Evolutionary conservation across 2,329 filamentous ascomycete species (phyloP), one percentile per base, ranked within the genome.

Genomic region (Colletotrichum chlorophyti): DNA sequence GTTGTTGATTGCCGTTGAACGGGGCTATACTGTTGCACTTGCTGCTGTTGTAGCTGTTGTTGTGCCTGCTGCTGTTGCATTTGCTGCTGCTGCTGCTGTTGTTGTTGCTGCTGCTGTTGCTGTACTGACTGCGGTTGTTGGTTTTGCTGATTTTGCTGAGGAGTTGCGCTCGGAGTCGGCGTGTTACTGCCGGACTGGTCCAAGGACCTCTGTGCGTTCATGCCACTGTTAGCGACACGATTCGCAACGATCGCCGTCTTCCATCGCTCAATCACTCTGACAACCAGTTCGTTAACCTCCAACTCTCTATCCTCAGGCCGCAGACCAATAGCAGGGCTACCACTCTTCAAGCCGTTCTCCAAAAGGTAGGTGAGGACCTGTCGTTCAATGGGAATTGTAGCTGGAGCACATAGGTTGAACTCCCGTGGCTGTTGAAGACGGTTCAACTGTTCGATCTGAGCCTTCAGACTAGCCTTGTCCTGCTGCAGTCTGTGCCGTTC

Each of bases 211-310:
- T 88, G 85, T 3, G 77, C 74, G 45, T 72, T 71, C 72, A 86
- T 77, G 15, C 83, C 81, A 14, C 62, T 63, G n/a, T 66, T 65
- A 3, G 72, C 69, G 5, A 72, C 73, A 35, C 83, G 76, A 3
- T 79, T 74, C 6, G 82, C 79, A n/a, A 78, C 73, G 11, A 88
- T 81, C 14, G 88, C 83, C 5, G 73, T 76, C 70, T 86, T 88
- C 86, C 86, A 89, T 26, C 84, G 77, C 38, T 83, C 80, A 55
- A 89, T 86, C 2, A 80, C 80, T n/a, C 76, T 74, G 6, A 81
- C 72, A 6, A 87, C 78, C 32, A 84, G 67, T 0, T 78, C 77
- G 58, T 76, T 75, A 1, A 87, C 68, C 60, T 86, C 84, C 5
- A 79, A 62, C 48, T 83, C 78, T 1, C 78, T 75, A 64, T 87